These are phyloP conservation scores for Penicillium psychrosexuale DNA, from an alignment of 2,329 filamentous ascomycete species.

Conservation along the genomic window DNA sequence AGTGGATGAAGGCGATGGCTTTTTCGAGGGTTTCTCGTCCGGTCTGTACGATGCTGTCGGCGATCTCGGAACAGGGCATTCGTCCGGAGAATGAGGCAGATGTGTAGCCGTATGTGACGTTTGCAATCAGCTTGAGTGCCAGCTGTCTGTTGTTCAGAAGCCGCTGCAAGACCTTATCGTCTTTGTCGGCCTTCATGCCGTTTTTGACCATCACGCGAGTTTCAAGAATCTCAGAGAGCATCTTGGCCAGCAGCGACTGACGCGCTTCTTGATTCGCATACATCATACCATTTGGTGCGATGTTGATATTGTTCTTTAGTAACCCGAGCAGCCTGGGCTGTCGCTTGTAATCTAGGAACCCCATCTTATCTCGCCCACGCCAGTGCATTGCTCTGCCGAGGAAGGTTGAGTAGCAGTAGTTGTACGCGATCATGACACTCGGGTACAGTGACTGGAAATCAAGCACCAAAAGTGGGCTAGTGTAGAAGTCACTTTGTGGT, in stretches of 20 bases:
- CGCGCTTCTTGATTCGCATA: constrained; percentile 82
- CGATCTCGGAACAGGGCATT: constrained; percentile 97
- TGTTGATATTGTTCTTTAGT: constrained; percentile 80
- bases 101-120: constrained; percentile 97
- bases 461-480: constrained; percentile 79
- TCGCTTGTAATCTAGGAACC: constrained; percentile 81
- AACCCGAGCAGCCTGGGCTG: constrained; percentile 71
- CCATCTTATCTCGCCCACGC: constrained; percentile 93
- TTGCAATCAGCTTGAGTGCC: constrained; percentile 93
- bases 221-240: constrained; percentile 93
- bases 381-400: constrained; percentile 80
- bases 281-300: constrained; percentile 95
- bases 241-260: constrained; percentile 89
- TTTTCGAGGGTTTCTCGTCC: constrained; percentile 92
- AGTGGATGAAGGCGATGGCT: constrained; percentile 88
- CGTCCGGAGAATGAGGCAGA: constrained; percentile 94
- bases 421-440: constrained; percentile 98
- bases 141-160: constrained; percentile 91
- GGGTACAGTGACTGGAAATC: constrained; percentile 97
- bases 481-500: constrained; percentile 91
- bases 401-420: constrained; percentile 97
- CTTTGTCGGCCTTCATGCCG: constrained; percentile 90
- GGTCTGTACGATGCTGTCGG: constrained; percentile 96
- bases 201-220: constrained; percentile 97
- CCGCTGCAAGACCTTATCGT: constrained; percentile 79